Evolutionary conservation across 164 flowering plant species (phyloP), one percentile per base, ranked within the genome.

Genomic region (Chloranthus sessilifolius): DNA sequence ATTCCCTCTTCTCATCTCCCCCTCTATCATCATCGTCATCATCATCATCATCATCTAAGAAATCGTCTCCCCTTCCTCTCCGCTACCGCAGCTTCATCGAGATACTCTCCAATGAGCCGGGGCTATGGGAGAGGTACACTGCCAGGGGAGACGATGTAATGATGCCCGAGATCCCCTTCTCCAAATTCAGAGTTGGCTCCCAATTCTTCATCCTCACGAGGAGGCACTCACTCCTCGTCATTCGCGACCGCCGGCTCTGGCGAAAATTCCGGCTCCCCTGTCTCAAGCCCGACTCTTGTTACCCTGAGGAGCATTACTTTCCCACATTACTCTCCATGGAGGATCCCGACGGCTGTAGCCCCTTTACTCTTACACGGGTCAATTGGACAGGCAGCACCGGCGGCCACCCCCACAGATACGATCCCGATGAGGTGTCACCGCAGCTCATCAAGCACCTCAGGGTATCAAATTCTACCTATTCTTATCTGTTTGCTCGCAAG

Each of bases 291-390:
- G 72, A 82, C 7, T 74, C 81, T 7, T 90, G 98, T 63, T 90
- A 81, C 67, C 98, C 98, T 0, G 98, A 90, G 52, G 98, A 90
- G 58, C 98, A 90, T 56, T 90, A 90, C 52, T 87, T 90, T 42
- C 95, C 98, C 3, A 90, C 98, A 0, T 46, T 90, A 37, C 55
- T 90, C 43, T 79, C 83, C 6, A 87, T 84, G 91, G 50, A 51
- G 75, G 95, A 90, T 57, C 89, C 82, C 0, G 54, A 64, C 3
- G 91, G 95, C 2, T 79, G 85, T 43, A 71, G 72, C n/a, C 74
- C 60, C 0, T 87, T 64, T 52, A 81, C 91, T 0, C 65, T 90
- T 5, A 90, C 95, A 0, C 54, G 74, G 30, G 98, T 90, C 27
- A 90, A 90, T 53, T 90, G 98, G 98, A 90, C 95, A 0, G 95